phyloP scores from a whole-genome alignment of 2,329 filamentous ascomycete genomes.

The Dendrostoma leiphaemia region DNA sequence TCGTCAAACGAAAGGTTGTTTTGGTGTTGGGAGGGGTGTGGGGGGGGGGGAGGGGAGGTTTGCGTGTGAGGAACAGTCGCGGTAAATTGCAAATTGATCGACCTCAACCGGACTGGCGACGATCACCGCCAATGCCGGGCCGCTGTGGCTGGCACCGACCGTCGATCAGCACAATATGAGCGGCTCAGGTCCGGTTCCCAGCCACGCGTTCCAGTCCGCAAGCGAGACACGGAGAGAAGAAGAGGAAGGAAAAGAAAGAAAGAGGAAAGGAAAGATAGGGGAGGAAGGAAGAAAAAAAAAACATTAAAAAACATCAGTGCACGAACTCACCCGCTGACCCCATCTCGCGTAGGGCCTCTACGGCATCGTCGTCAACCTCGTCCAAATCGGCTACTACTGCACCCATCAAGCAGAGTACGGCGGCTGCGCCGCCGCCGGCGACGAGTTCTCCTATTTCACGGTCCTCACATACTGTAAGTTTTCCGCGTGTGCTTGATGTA shows the following conservation, averaged over 20 bases:
- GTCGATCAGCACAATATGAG: not conserved
- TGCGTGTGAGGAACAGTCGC: too few species aligned
- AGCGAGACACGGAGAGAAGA: not conserved
- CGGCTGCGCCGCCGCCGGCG: slow-evolving; percentile 44
- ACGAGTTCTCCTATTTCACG: slow-evolving; percentile 80
- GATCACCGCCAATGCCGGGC: too few species aligned
- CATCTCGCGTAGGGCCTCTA: slow-evolving; percentile 53
- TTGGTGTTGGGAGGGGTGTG: too few species aligned
- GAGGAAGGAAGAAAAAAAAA: not conserved
- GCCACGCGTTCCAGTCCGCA: too few species aligned
- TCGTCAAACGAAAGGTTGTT: too few species aligned
- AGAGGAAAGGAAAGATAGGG: not conserved
- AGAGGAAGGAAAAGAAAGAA: not conserved
- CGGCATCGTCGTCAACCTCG: slow-evolving; percentile 66
- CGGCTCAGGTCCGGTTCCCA: too few species aligned
- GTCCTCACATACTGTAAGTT: slow-evolving; percentile 78
- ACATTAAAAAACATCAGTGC: not conserved
- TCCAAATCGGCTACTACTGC: slow-evolving; percentile 66
- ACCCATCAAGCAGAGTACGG: slow-evolving; percentile 39
- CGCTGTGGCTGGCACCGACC: too few species aligned
- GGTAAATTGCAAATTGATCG: too few species aligned
- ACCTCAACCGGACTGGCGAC: too few species aligned
- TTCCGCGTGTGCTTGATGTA: too few species aligned
- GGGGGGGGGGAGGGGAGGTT: too few species aligned
- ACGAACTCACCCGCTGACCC: not conserved